Conservation (phyloP, 352 stramenopile genomes). For the Phytopythium cucurbitacearum region DNA sequence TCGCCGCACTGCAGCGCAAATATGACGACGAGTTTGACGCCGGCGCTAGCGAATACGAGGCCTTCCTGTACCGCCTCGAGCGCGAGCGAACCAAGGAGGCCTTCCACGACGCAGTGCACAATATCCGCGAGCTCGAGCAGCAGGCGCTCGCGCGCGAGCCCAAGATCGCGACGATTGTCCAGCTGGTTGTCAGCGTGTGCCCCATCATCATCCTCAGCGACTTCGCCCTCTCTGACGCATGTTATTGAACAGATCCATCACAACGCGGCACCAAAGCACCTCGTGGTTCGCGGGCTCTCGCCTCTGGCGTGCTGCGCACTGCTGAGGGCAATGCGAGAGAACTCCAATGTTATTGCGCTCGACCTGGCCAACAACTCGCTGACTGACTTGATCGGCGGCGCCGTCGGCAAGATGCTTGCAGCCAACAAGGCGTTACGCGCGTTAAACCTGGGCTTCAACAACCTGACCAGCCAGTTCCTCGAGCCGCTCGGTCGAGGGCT, state of each 20-base stretch:
- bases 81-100: constrained; percentile 44
- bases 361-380: constrained; percentile 64
- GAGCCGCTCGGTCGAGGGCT: constrained; percentile 32
- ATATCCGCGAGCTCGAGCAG: constrained; percentile 30
- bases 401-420: constrained; percentile 49
- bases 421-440: constrained; percentile 45
- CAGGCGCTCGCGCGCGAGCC: constrained; percentile 35
- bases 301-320: constrained; percentile 49
- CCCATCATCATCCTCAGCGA: background rate
- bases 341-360: constrained; percentile 48
- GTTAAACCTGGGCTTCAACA: constrained; percentile 58
- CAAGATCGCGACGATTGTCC: constrained; percentile 41
- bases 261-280: constrained; percentile 38
- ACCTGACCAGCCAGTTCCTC: constrained; percentile 34
- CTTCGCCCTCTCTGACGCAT: too few species aligned
- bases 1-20: constrained; percentile 41
- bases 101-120: constrained; percentile 35
- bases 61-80: constrained; percentile 26
- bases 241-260: constrained; percentile 27
- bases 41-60: constrained; percentile 27
- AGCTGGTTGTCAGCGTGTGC: background rate
- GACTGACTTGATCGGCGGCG: constrained; percentile 28
- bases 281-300: constrained; percentile 47
- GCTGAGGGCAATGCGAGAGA: constrained; percentile 49
- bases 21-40: constrained; percentile 66